Conservation (phyloP, 2,329 filamentous ascomycete species). For the Clathrospora elynae region DNA sequence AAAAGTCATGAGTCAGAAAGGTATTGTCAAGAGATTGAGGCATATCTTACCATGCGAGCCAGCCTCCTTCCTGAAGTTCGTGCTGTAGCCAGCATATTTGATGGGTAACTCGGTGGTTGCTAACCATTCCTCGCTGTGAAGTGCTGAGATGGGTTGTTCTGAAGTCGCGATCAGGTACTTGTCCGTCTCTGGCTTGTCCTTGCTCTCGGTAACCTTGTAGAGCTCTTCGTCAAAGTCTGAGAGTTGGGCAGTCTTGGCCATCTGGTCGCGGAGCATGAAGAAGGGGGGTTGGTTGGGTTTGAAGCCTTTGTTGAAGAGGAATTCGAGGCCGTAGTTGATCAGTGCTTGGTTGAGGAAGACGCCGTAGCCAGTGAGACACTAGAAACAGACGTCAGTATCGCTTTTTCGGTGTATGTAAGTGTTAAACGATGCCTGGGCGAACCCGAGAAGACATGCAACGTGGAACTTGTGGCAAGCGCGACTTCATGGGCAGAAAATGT, state of each 20-base stretch:
- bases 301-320: conserved; percentile 80
- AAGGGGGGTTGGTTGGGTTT: conserved; percentile 66
- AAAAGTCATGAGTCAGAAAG: no score
- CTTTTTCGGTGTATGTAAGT: no score
- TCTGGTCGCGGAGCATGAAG: conserved; percentile 89
- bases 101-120: conserved; percentile 79
- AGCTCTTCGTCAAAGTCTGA: conserved; percentile 97
- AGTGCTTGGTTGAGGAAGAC: conserved; percentile 91
- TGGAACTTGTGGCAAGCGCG: no score
- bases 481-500: no score
- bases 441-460: no score
- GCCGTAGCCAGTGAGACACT: conserved; percentile 87
- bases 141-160: conserved; percentile 91
- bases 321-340: conserved; percentile 93
- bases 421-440: no score
- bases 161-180: conserved; percentile 79
- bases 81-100: conserved; percentile 86
- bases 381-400: no score
- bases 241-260: conserved; percentile 97
- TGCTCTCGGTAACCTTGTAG: conserved; percentile 89
- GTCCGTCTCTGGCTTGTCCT: conserved; percentile 79
- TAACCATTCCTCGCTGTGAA: conserved; percentile 94
- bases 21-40: no score
- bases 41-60: conserved; percentile 86
- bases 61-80: conserved; percentile 94